Conservation (phyloP, 352 stramenopile species). For the Pythium sp. region DNA sequence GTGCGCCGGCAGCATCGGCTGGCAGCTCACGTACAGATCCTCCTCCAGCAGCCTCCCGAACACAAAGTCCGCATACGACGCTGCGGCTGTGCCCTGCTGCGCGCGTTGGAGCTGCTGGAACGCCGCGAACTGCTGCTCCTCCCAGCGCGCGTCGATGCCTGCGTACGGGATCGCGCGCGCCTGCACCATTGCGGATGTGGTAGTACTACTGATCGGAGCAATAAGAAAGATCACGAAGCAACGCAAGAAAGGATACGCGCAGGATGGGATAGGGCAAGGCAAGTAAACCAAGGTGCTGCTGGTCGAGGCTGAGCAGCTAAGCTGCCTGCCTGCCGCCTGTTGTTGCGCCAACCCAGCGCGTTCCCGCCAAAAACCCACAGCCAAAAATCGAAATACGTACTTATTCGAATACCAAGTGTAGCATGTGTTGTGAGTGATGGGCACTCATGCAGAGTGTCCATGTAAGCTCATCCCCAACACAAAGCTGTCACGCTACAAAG, state of each 20-base stretch:
- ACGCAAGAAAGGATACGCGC: constrained; percentile 3
- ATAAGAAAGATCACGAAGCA: background rate
- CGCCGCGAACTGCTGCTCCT: constrained; percentile 38
- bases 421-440: background rate
- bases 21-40: constrained; percentile 68
- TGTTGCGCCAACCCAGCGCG: background rate
- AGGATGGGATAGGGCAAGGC: background rate
- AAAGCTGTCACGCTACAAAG: no score
- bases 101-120: constrained; percentile 26
- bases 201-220: background rate
- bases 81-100: constrained; percentile 14
- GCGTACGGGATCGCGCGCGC: constrained; percentile 45
- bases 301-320: background rate
- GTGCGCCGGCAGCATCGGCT: constrained; percentile 47
- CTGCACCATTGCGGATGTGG: constrained; percentile 5
- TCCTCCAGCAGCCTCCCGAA: constrained; percentile 59
- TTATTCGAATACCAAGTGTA: background rate
- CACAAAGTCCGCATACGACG: constrained; percentile 41
- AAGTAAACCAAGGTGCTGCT: background rate
- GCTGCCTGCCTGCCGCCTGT: background rate
- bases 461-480: no score
- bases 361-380: background rate
- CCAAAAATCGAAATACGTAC: background rate
- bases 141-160: constrained; percentile 55
- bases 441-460: background rate